Base-by-base conservation (phyloP, 2,329 filamentous ascomycete genomes). In the Triangularia setosa region DNA sequence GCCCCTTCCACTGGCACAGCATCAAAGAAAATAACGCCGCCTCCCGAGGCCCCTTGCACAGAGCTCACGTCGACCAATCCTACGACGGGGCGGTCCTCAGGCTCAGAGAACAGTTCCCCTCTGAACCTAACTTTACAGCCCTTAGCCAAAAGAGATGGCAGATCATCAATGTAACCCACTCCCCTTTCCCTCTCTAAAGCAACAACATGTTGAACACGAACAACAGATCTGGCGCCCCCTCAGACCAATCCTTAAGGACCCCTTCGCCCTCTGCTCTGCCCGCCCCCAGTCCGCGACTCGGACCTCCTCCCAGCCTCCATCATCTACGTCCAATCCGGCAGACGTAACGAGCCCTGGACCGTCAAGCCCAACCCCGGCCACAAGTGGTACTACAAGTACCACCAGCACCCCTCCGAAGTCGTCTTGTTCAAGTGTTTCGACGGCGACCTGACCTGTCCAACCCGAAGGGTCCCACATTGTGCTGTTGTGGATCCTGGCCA, bases 381-480 rank as follows among this genome's bases (percentile, higher is more conserved):
- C 61, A 75, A 75, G 66, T 87, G 83, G 83, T 81, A 81, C 69
- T 86, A 79, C 72, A 77, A 83, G 63, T 78, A 79, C 60, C 76
- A 76, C 1, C 79, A 85, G 70, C 25, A 28, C 1, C 28, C 54
- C 25, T 21, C 25, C 2, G 79, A 88, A 75, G 80, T 83, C 5
- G 75, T 84, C 4, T 69, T 88, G 55, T 84, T 88, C 73, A 88
- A 87, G 73, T 86, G 83, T 69, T 87, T 83, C 70, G 86, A 88
- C 72, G 83, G 63, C n/a, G 28, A 79, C 83, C 65, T 87, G 25
- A n/a, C 24, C 23, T 33, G 25, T 84, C 0, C 78, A 78, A 67
- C 68, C 3, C 57, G 70, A 14, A 64, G 68, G 23, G 64, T 61
- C 30, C 68, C 67, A 25, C 70, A 70, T 48, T 69, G 62, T 18